Percentiles rank a stretch among this genome's conserved stretches.
Evolutionary conservation across 2,329 filamentous ascomycete genomes (phyloP).

Genomic region (Colletotrichum liriopes): DNA sequence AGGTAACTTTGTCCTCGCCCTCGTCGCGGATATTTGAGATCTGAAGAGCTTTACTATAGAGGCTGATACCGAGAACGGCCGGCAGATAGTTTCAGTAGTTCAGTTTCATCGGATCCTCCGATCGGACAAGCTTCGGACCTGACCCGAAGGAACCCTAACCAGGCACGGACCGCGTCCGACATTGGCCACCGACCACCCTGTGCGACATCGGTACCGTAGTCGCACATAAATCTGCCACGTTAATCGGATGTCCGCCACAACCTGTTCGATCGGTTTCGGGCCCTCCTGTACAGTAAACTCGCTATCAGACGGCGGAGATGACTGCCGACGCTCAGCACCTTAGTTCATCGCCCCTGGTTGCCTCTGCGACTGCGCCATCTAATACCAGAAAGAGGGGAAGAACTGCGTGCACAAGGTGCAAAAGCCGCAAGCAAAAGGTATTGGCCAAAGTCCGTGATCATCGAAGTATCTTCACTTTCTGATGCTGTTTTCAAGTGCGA

Average conservation of each 20-base stretch:
- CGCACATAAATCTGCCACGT: constrained; percentile 1
- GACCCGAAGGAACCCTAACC: neutral
- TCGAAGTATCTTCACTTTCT: neutral
- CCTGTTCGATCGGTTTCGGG: neutral
- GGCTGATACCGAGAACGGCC: neutral
- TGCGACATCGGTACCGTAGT: constrained; percentile 13
- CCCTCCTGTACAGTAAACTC: neutral
- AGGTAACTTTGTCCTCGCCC: too few relatives aligned
- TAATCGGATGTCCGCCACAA: constrained; percentile 34
- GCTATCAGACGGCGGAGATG: constrained; percentile 14
- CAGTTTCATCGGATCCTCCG: constrained; percentile 10
- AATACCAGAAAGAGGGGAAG: constrained; percentile 62
- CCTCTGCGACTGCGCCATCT: constrained; percentile 20
- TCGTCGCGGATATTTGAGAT: too few relatives aligned
- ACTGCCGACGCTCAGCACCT: constrained; percentile 8
- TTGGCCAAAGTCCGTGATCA: neutral
- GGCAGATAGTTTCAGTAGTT: too few relatives aligned
- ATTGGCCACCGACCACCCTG: neutral
- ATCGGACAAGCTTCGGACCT: neutral
- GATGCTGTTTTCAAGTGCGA: constrained; percentile 54
- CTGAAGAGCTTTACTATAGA: neutral
- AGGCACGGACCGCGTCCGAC: constrained; percentile 7
- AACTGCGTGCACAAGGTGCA: constrained; percentile 62
- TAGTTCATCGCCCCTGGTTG: constrained; percentile 17
- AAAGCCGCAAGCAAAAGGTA: constrained; percentile 61